These are phyloP conservation scores for Bruguiera gymnorhiza DNA, from an alignment of 345 rosid genomes.

Conservation along the genomic window DNA sequence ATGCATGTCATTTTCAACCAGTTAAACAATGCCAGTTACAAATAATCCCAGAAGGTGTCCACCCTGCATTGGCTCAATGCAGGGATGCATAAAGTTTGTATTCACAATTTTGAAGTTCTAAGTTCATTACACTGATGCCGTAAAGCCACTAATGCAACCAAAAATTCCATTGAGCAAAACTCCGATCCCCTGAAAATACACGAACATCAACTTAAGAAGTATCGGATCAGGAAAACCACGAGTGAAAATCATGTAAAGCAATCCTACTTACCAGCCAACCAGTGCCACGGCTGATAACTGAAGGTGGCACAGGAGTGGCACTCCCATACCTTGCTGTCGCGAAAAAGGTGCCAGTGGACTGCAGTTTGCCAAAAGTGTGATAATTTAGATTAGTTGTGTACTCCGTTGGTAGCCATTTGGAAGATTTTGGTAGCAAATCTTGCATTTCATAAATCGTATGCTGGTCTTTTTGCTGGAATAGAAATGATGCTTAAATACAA, in stretches of 20 bases:
- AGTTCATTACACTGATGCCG: constrained; percentile 70
- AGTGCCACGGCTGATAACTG: constrained; percentile 70
- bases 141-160: constrained; percentile 61
- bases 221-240: constrained; percentile 3
- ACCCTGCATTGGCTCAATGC: neutral
- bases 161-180: constrained; percentile 58
- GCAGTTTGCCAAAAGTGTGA: neutral
- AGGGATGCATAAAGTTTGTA: neutral
- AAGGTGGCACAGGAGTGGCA: constrained; percentile 79
- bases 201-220: neutral
- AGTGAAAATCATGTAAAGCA: neutral
- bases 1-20: too few species aligned
- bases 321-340: constrained; percentile 81
- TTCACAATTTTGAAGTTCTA: neutral
- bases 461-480: neutral
- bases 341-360: constrained; percentile 64
- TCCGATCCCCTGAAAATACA: constrained; percentile 57
- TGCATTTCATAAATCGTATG: neutral
- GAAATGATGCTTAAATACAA: neutral
- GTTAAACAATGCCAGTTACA: too few species aligned
- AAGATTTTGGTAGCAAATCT: neutral
- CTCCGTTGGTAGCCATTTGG: neutral
- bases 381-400: neutral
- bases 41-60: too few species aligned
- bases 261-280: constrained; percentile 66